A percentile compares a stretch with the other conserved stretches of the same genome.
These are phyloP conservation scores for Silene latifolia DNA, from an alignment of 148 eudicot species.

Conservation along the genomic window DNA sequence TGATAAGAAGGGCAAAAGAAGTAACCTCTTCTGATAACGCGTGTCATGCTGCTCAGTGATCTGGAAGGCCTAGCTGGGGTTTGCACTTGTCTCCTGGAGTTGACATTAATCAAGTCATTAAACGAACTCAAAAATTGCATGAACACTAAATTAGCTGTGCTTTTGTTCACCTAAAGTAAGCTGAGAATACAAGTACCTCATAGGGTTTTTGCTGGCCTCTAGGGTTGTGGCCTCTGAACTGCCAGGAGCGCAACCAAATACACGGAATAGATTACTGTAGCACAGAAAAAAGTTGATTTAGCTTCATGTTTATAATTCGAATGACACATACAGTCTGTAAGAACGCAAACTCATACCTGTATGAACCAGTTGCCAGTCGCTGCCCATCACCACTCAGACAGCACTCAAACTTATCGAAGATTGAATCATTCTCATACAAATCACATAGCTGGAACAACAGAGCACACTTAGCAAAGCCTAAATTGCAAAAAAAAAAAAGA, in stretches of 20 bases:
- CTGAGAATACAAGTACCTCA: conserved; percentile 50
- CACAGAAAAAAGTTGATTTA: not conserved
- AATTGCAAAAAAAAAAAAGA: not conserved
- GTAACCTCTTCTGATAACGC: conserved; percentile 75
- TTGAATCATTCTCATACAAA: conserved; percentile 88
- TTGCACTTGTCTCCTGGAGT: conserved; percentile 75
- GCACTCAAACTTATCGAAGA: conserved; percentile 94
- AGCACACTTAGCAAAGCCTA: not conserved
- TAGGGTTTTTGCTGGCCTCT: conserved; percentile 98
- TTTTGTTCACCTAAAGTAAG: not conserved
- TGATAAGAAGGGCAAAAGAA: conserved; percentile 11
- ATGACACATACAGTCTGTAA: not conserved
- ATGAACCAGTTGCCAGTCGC: conserved; percentile 90
- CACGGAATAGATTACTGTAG: conserved; percentile 94
- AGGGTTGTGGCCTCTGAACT: conserved; percentile 89
- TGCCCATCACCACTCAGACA: conserved; percentile 85
- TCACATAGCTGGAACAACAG: conserved; percentile 66
- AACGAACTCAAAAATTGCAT: not conserved
- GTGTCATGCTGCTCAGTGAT: conserved; percentile 57
- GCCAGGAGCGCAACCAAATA: conserved; percentile 76
- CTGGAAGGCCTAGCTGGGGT: conserved; percentile 85
- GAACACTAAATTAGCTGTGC: not conserved
- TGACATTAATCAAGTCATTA: conserved; percentile 7
- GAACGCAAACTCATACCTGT: conserved; percentile 48
- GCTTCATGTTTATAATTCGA: not conserved